phyloP scores from a whole-genome alignment of 1,284 basidiomycete genomes.

The Tremellales sp. region DNA sequence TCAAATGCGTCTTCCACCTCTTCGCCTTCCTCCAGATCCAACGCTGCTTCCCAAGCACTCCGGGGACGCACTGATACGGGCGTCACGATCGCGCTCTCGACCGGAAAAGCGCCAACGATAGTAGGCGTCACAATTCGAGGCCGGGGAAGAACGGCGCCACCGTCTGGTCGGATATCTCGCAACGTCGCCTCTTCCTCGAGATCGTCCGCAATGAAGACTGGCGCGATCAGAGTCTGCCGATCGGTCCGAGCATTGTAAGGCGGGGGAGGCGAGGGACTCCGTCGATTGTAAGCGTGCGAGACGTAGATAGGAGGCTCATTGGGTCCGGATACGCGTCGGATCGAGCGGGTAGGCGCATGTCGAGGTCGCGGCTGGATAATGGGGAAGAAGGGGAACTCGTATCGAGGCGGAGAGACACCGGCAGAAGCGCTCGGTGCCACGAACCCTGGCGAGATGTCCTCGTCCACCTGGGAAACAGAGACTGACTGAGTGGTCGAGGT shows the following conservation, averaged over 20 bases:
- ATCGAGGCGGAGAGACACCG: slow-evolving; percentile 4
- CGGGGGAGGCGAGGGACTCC: slow-evolving; percentile 34
- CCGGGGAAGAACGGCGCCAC: too few relatives aligned
- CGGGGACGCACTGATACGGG: not conserved
- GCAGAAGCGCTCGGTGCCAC: not conserved
- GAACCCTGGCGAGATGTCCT: not conserved
- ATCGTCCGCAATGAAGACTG: slow-evolving; percentile 21
- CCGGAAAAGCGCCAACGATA: not conserved
- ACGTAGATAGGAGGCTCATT: slow-evolving; percentile 11
- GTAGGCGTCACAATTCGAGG: too few relatives aligned
- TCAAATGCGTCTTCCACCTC: too few relatives aligned
- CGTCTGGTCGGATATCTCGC: not conserved
- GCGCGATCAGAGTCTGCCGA: slow-evolving; percentile 22
- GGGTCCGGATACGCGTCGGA: not conserved
- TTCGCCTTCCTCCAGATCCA: slow-evolving; percentile 14
- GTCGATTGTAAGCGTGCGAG: slow-evolving; percentile 9
- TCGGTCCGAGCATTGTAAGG: slow-evolving; percentile 41
- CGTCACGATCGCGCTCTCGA: not conserved
- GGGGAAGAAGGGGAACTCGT: slow-evolving; percentile 3
- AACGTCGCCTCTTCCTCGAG: not conserved
- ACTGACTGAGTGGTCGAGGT: not conserved
- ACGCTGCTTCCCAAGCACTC: slow-evolving; percentile 10
- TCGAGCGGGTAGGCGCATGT: not conserved
- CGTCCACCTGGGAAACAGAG: not conserved
- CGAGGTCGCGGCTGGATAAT: slow-evolving; percentile 2